A percentile compares a stretch with the other conserved stretches of the same genome.
These are phyloP conservation scores for Puccinia novopanici DNA, from an alignment of 1,284 basidiomycete species.

Conservation along the genomic window DNA sequence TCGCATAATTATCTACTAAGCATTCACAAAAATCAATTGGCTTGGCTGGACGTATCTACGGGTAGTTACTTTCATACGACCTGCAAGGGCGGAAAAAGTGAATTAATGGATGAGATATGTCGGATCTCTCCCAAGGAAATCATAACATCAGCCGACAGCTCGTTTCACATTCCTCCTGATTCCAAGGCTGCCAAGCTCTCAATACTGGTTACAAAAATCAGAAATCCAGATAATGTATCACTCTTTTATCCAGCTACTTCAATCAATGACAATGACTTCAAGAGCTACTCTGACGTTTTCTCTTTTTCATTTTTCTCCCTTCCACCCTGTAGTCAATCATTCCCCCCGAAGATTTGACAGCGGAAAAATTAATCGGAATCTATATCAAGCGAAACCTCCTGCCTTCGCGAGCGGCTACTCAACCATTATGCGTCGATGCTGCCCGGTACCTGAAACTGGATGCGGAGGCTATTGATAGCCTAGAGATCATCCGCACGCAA, in stretches of 20 bases:
- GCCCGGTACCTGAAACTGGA: slow-evolving; percentile 20
- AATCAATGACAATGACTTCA: background rate
- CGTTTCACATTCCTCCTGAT: slow-evolving; percentile 17
- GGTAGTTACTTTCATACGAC: slow-evolving; percentile 83
- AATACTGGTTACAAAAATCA: slow-evolving; percentile 27
- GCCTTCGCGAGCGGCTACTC: background rate
- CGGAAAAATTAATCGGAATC: slow-evolving; percentile 30
- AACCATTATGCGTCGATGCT: slow-evolving; percentile 19
- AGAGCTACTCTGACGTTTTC: background rate
- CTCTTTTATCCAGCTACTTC: background rate
- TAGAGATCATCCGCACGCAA: slow-evolving; percentile 36
- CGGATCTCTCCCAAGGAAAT: slow-evolving; percentile 80
- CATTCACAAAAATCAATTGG: slow-evolving; percentile 65
- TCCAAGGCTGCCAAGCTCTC: slow-evolving; percentile 27
- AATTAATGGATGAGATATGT: slow-evolving; percentile 77
- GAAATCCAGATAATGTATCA: background rate
- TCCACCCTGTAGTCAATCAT: slow-evolving; percentile 18
- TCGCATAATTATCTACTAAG: slow-evolving; percentile 40
- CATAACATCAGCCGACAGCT: slow-evolving; percentile 63
- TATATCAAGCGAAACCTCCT: slow-evolving; percentile 43
- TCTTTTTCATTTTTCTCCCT: background rate
- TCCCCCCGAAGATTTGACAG: slow-evolving; percentile 9
- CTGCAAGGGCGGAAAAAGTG: slow-evolving; percentile 62
- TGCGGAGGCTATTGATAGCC: slow-evolving; percentile 33
- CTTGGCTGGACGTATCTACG: slow-evolving; percentile 93